phyloP scores from a whole-genome alignment of 805 yeast genomes.

The Teunomyces tritomae region DNA sequence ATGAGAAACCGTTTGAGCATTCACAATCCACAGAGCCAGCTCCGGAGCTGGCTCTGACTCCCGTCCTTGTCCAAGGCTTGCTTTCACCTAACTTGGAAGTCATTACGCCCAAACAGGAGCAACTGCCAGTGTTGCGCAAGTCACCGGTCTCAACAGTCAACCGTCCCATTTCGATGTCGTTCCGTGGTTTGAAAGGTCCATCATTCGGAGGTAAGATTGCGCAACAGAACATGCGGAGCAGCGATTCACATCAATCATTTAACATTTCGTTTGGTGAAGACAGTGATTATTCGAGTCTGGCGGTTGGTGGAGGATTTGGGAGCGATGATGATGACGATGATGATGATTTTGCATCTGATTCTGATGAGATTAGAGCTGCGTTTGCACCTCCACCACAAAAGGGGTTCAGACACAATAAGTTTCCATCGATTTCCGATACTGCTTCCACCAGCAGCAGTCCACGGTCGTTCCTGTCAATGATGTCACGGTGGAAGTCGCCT shows the following conservation, averaged over 20 bases:
- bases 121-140: background rate
- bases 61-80: background rate
- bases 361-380: constrained; percentile 10
- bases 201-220: constrained; percentile 41
- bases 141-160: constrained; percentile 6
- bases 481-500: constrained; percentile 25
- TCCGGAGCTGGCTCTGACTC: background rate
- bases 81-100: background rate
- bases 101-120: background rate
- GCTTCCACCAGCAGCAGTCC: constrained; percentile 26
- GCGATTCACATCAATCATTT: constrained; percentile 42
- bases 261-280: constrained; percentile 36
- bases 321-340: constrained; percentile 9
- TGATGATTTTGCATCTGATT: constrained; percentile 22
- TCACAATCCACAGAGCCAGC: background rate
- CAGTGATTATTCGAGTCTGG: constrained; percentile 21
- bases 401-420: constrained; percentile 29
- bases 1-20: background rate
- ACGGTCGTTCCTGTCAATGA: constrained; percentile 30
- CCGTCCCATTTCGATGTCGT: constrained; percentile 52
- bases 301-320: constrained; percentile 42
- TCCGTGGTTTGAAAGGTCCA: constrained; percentile 62
- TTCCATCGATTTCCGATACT: constrained; percentile 27
- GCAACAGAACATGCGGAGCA: constrained; percentile 27
- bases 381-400: constrained; percentile 12